Evolutionary conservation across 1,139 yeast species (phyloP), one percentile per base, ranked within the genome.

Genomic region (Casaregolazyma lundiana): DNA sequence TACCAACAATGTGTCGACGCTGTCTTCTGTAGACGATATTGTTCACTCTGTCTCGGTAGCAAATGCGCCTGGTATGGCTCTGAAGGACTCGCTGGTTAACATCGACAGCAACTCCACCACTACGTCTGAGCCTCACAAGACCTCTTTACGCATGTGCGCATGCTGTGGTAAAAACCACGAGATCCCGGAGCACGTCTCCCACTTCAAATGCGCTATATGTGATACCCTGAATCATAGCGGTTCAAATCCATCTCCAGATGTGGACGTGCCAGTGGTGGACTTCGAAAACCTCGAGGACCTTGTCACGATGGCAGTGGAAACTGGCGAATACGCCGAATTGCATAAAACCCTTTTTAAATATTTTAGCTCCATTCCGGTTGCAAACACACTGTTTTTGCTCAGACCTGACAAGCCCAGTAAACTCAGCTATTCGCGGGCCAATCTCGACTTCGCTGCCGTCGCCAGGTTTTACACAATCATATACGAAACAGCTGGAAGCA

Each of bases 101-200:
- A 16, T 17, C 3, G 20, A 19, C 4, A 42, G 30, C 9, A 26
- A n/a, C 20, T 22, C 40, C 19, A 30, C 39, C 15, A 21, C 34
- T 13, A 21, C 26, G 13, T 20, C 35, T 5, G 38, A 35, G 2
- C 20, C 41, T 7, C 16, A 20, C 35, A 26, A 32, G 29, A 35
- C 19, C 29, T 15, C 38, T 3, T 41, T 49, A n/a, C 47, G 47
- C 37, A 45, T 48, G 38, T 74, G 78, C 51, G 56, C 62, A 6
- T 84, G 94, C 59, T 84, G 95, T 65, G 85, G 84, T 1, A 75
- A 80, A 0, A 57, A 74, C 5, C 62, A 83, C 34, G 70, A 75
- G 9, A 73, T 76, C 52, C 81, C 84, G 0, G 63, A 63, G 4
- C 61, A 61, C 6, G 67, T 75, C 1, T 48, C 60, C 7, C 79